Percentiles rank a stretch among this genome's conserved stretches.
These are phyloP conservation scores for Medicago truncatula DNA, from an alignment of 306 rosid genomes.

Conservation along the genomic window MtrunA17r5.0-ANR NC_053045.1:46108501-46109000, in stretches of 20 bases:
- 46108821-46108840: too few relatives aligned
- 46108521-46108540: constrained; percentile 7
- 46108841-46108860: too few relatives aligned
- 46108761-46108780: neutral
- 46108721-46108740: neutral
- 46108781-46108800: neutral
- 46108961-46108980: neutral
- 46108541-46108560: constrained; percentile 4
- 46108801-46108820: neutral
- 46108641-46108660: neutral
- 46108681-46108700: neutral
- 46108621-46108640: constrained; percentile 4
- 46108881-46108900: too few relatives aligned
- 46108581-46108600: constrained; percentile 1
- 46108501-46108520: constrained; percentile 17
- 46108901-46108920: too few relatives aligned
- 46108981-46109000: neutral
- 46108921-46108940: neutral
- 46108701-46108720: neutral
- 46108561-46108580: constrained; percentile 15
- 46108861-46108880: too few relatives aligned
- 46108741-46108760: neutral
- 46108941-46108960: neutral
- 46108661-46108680: neutral
- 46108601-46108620: neutral